Evolutionary conservation across 176 grass and related monocot genomes (phyloP), one percentile per base, ranked within the genome.

Genomic region (Cocos nucifera): DNA sequence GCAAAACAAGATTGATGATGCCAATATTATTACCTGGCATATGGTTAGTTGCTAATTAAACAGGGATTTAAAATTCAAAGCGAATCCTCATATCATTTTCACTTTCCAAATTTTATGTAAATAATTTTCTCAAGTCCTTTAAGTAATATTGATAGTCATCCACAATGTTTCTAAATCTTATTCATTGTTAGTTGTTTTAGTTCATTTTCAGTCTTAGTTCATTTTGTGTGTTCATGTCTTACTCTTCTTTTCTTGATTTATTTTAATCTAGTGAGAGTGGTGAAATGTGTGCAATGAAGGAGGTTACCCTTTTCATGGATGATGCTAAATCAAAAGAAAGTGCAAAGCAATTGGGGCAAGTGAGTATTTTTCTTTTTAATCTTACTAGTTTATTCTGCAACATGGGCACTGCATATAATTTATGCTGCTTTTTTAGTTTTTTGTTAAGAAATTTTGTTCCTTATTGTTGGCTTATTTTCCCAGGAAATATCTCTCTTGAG

Each of bases 221-320:
- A 39, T 44, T 44, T 44, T 12, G 9, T 44, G 35, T 12, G 35
- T 44, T 44, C 21, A 49, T 66, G 8, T 59, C 54, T 14, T 24
- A 44, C 35, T 71, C 77, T 50, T 73, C 7, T 66, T 80, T 59
- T 63, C n/a, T 20, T 82, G 61, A 61, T 17, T 16, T 25, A 56
- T 61, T 77, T 21, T 22, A 32, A 65, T 50, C 65, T 70, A 97
- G 93, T 69, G 93, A 92, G 77, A 91, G 74, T 76, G 93, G 93
- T 62, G 81, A 92, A 84, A 97, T 97, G 93, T 92, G 93, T 65
- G 93, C 87, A 70, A 97, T 97, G 93, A 97, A 97, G 75, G 93
- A 97, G 76, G 93, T 97, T 71, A 97, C 84, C 24, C 87, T 97
- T 75, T 98, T 98, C 79, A 78, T 83, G 76, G 93, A 98, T 83